Base-by-base conservation (phyloP, 305 asterid genomes). In the Andrographis paniculata region DNA sequence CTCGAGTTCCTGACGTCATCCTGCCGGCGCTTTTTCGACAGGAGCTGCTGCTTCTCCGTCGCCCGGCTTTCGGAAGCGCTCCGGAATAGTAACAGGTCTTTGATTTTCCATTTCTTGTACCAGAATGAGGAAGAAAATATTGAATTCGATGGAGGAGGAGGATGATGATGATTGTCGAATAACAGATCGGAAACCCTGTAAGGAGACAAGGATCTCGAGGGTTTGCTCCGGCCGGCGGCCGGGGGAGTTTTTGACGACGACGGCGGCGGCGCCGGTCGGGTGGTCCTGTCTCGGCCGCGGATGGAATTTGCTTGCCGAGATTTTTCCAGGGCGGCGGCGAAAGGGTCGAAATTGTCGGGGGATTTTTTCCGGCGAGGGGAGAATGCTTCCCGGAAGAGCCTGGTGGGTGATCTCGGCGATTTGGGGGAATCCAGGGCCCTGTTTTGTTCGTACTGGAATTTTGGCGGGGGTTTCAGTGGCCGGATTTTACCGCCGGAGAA, bases 41-140 rank as follows among this genome's bases (percentile, higher is more conserved):
- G 7, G 3, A 69, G 18, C 58, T 75, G 63, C 28, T 74, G 71
- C 27, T 71, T 58, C 30, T 68, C 83, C 6, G 67, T 61, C 0
- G 86, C 78, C 13, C 94, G 65, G 14, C 95, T 77, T 17, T 91
- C 96, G 19, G 96, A 91, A 9, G 95, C 82, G 60, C 96, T 91
- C 54, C 95, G 48, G 78, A 91, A 91, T 0, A 91, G 58, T 1
- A 87, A 24, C 14, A 91, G 57, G 66, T 91, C 94, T 50, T 83
- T 91, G 47, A 91, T 68, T 48, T 71, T 83, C 95, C 96, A 91
- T 43, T 75, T 87, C 23, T 61, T 77, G 56, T 82, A 72, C 86
- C 92, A 83, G 30, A 65, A 64, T 4, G 81, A 69, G 0, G 79
- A 51, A 42, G 58, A 70, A 0, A 71, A 49, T 0, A 79, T 52